These are phyloP conservation scores for Colletotrichum orchidophilum DNA, from an alignment of 2,329 filamentous ascomycete genomes.

Conservation along the genomic window DNA sequence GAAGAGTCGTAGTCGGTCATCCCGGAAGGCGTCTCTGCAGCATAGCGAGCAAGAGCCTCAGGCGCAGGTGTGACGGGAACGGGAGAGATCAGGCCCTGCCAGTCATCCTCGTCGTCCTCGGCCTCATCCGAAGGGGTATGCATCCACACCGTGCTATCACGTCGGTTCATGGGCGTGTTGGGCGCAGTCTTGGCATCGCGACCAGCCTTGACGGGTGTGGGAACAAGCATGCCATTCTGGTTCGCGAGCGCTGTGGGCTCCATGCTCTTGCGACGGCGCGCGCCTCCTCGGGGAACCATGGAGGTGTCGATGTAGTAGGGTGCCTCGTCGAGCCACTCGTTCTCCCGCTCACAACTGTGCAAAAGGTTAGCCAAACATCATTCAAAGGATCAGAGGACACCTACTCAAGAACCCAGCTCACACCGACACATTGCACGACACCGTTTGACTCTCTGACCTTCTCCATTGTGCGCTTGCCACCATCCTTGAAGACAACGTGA, in stretches of 20 bases:
- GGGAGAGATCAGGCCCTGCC: conserved; percentile 60
- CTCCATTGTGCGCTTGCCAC: conserved; percentile 80
- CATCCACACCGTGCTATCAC: conserved; percentile 65
- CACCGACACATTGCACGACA: conserved; percentile 84
- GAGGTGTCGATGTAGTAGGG: conserved; percentile 75
- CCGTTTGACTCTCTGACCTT: conserved; percentile 79
- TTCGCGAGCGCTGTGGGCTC: conserved; percentile 77
- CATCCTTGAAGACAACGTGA: conserved; percentile 91
- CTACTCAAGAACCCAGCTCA: conserved; percentile 90
- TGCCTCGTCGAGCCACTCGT: conserved; percentile 78
- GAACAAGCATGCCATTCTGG: conserved; percentile 71
- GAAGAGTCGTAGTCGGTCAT: conserved; percentile 47
- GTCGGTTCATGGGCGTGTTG: conserved; percentile 59
- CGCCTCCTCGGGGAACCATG: conserved; percentile 74
- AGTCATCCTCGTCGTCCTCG: conserved; percentile 50
- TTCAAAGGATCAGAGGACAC: conserved; percentile 44
- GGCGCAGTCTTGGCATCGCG: conserved; percentile 49
- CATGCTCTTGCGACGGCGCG: conserved; percentile 82
- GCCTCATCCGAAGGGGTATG: conserved; percentile 59
- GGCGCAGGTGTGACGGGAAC: conserved; percentile 68
- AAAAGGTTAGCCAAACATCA: neutral
- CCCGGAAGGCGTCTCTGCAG: conserved; percentile 55
- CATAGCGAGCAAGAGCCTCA: conserved; percentile 62
- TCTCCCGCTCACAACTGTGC: conserved; percentile 76
- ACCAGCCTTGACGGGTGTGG: conserved; percentile 45